A percentile compares a stretch with the other conserved stretches of the same genome.
Conservation (phyloP, 306 rosid genomes). For the Begonia fuchsioides region DNA sequence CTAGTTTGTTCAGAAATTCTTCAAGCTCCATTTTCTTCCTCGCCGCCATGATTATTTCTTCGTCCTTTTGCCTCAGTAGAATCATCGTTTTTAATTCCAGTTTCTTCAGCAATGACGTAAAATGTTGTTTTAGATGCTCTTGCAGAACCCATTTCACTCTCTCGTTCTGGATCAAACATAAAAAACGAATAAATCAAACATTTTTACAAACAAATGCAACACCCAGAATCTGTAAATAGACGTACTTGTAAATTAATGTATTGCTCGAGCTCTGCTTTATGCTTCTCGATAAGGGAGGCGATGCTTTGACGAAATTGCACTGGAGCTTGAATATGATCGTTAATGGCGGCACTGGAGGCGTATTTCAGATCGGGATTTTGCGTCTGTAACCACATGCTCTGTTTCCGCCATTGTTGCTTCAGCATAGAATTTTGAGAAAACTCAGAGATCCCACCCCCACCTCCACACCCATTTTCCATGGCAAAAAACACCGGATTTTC, state of each 20-base stretch:
- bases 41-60: conserved; percentile 31
- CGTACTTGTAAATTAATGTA: conserved; percentile 43
- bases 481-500: conserved; percentile 20
- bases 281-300: conserved; percentile 25
- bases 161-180: conserved; percentile 31
- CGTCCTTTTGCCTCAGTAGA: conserved; percentile 33
- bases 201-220: no score
- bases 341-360: neutral
- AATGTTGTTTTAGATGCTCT: conserved; percentile 39
- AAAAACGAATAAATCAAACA: neutral
- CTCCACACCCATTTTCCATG: conserved; percentile 7
- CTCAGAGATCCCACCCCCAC: conserved; percentile 10
- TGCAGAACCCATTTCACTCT: conserved; percentile 27
- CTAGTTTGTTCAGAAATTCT: conserved; percentile 29
- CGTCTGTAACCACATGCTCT: conserved; percentile 2
- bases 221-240: no score
- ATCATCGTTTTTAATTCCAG: conserved; percentile 16
- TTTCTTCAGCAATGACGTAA: conserved; percentile 18
- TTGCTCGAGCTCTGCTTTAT: conserved; percentile 33
- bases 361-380: conserved; percentile 7
- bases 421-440: conserved; percentile 22
- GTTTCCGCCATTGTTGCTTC: conserved; percentile 15
- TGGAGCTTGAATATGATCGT: neutral
- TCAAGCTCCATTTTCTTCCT: conserved; percentile 38
- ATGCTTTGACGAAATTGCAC: conserved; percentile 11